Conservation (phyloP, 805 yeast genomes). For the Candida schatavii region DNA sequence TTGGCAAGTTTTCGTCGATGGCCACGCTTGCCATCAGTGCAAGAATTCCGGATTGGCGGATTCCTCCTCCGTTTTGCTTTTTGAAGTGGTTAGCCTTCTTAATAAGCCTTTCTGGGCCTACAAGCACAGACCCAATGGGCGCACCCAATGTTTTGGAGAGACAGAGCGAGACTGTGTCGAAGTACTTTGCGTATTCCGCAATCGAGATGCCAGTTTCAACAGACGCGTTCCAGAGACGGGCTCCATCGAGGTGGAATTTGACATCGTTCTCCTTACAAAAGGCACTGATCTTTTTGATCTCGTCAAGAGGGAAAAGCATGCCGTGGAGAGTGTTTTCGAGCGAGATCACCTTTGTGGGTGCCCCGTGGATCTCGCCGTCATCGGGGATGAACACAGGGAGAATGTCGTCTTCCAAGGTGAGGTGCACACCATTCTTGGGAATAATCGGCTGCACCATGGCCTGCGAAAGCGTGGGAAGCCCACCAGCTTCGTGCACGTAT, state of each 20-base stretch:
- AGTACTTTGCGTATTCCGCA: constrained; percentile 66
- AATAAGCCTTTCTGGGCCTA: constrained; percentile 59
- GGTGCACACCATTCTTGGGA: constrained; percentile 71
- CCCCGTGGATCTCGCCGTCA: constrained; percentile 81
- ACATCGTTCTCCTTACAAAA: constrained; percentile 64
- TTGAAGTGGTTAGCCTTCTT: constrained; percentile 78
- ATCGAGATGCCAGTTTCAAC: constrained; percentile 69
- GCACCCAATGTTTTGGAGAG: constrained; percentile 90
- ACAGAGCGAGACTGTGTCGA: constrained; percentile 89
- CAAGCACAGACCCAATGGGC: constrained; percentile 87
- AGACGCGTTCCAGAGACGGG: constrained; percentile 91
- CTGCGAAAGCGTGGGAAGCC: constrained; percentile 82
- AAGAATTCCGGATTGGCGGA: constrained; percentile 83
- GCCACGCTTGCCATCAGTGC: constrained; percentile 80
- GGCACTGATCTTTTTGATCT: constrained; percentile 62
- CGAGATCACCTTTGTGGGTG: constrained; percentile 83
- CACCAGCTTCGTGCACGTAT: constrained; percentile 84
- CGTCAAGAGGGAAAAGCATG: constrained; percentile 73
- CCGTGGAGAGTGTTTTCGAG: constrained; percentile 91
- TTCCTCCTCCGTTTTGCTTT: constrained; percentile 92
- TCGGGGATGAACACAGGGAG: constrained; percentile 58
- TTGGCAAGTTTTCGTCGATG: constrained; percentile 66
- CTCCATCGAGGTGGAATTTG: constrained; percentile 85
- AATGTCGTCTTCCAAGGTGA: constrained; percentile 75
- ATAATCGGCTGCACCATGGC: constrained; percentile 86